Percentiles rank a stretch among this genome's conserved stretches.
These are phyloP conservation scores for Sugiyamaella qingdaonensis DNA, from an alignment of 805 yeast species.

Conservation along the genomic window DNA sequence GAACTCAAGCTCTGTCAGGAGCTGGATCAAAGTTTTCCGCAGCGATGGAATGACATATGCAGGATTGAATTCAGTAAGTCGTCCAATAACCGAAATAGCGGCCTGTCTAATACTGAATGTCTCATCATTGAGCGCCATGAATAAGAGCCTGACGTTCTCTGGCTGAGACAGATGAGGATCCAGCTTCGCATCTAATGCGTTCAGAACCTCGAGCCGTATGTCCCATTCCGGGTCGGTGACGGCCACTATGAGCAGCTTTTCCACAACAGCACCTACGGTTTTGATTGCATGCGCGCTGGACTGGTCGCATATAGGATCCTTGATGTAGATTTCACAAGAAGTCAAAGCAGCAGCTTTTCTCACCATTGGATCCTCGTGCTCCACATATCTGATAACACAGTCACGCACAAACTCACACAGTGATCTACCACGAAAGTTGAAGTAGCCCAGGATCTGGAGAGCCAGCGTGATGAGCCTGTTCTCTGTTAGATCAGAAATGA, in stretches of 20 bases:
- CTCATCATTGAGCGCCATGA: constrained; percentile 90
- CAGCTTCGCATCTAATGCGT: constrained; percentile 60
- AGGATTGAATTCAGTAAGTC: constrained; percentile 82
- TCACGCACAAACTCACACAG: constrained; percentile 83
- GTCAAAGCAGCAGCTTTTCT: constrained; percentile 82
- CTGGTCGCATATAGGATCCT: constrained; percentile 81
- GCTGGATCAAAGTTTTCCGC: constrained; percentile 78
- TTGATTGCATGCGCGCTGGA: constrained; percentile 74
- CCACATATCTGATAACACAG: constrained; percentile 79
- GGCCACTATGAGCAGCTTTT: constrained; percentile 72
- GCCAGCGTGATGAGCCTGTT: constrained; percentile 65
- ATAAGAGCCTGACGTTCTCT: constrained; percentile 76
- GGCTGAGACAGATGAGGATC: constrained; percentile 95
- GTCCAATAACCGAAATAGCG: constrained; percentile 74
- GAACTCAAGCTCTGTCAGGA: constrained; percentile 79
- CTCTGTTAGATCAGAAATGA: constrained; percentile 45
- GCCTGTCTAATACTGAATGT: constrained; percentile 75
- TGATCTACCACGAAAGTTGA: constrained; percentile 70
- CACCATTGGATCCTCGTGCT: constrained; percentile 72
- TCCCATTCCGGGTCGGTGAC: constrained; percentile 87
- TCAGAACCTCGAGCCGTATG: constrained; percentile 73
- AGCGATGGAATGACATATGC: constrained; percentile 93
- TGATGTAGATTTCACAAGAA: constrained; percentile 67
- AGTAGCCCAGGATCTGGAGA: constrained; percentile 66
- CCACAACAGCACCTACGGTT: constrained; percentile 81